These are phyloP conservation scores for Nasturtium officinale DNA, from an alignment of 345 rosid species.

Conservation along the genomic window DNA sequence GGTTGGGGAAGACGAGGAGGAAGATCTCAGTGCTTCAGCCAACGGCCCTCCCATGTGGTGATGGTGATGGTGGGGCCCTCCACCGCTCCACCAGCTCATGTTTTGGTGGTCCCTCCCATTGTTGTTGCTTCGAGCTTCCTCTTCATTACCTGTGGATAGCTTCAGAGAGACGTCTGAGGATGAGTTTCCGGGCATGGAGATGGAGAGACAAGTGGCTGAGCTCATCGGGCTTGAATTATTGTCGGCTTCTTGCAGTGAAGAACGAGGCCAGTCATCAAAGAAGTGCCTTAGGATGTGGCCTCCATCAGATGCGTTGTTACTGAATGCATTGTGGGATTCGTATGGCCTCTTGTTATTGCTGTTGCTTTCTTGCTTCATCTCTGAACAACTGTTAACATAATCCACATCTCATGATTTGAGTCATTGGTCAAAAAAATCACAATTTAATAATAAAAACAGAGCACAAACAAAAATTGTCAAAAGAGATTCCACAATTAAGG, in stretches of 20 bases:
- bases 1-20: slow-evolving; percentile 67
- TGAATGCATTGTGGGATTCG: slow-evolving; percentile 48
- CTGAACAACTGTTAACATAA: slow-evolving; percentile 48
- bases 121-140: slow-evolving; percentile 41
- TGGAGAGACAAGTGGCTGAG: slow-evolving; percentile 65
- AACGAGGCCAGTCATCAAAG: slow-evolving; percentile 88
- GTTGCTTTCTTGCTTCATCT: slow-evolving; percentile 48
- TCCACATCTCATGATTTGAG: slow-evolving; percentile 13
- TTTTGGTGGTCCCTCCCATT: slow-evolving; percentile 54
- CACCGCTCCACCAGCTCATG: slow-evolving; percentile 61
- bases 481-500: slow-evolving; percentile 17
- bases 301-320: slow-evolving; percentile 45
- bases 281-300: slow-evolving; percentile 77
- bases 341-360: slow-evolving; percentile 46
- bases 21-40: slow-evolving; percentile 79
- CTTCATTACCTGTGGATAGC: slow-evolving; percentile 67
- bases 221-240: slow-evolving; percentile 45
- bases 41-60: slow-evolving; percentile 83
- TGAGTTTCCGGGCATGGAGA: slow-evolving; percentile 68
- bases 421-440: no score
- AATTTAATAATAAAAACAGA: neutral
- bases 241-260: slow-evolving; percentile 46
- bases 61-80: slow-evolving; percentile 52
- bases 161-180: slow-evolving; percentile 88
- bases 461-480: neutral